Base-by-base conservation (phyloP, 1,284 basidiomycete species). In the Anthracocystis walkeri region DNA sequence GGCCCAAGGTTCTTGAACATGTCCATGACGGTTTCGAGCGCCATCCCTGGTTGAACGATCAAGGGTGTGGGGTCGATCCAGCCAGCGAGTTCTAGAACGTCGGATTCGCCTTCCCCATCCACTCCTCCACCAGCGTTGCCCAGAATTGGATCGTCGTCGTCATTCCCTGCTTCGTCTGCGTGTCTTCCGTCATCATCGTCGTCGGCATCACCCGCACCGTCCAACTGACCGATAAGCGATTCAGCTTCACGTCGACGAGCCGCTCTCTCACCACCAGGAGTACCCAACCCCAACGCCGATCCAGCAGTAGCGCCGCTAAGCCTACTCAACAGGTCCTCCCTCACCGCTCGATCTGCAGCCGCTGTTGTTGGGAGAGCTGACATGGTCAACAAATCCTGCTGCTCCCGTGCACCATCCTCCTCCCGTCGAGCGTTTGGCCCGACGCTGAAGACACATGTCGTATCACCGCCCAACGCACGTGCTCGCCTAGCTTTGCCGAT, bases 1-100 rank as follows among this genome's bases (percentile, higher is more conserved):
- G 97, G 97, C 0, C 83, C 83, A 53, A 85, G 65, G 53, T 82
- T 81, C 93, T 97, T 81, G 46, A 70, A 85, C 65, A 85, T 68
- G 35, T 84, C 96, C 91, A 97, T 94, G 12, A 96, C 94, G 61
- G 97, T 95, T 86, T 99, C 96, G 44, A 99, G 87, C 1, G 95
- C 94, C 69, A 97, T 90, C 76, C 92, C 92, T 1, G 94, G 92
- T n/a, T 93, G 92, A 2, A 97, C 95, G 0, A 92, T 93, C 67
- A 99, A 89, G 1, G 95, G 94, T 0, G 93, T 96, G 92, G 97
- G 73, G 50, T 84, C 83, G 42, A 84, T 77, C 81, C 82, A 84
- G 0, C 74, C 77, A 31, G 63, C 71, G 12, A 83, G 65, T 40
- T 82, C 79, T 25, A 82, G 65, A 4, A 63, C 33, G 41, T 82